Evolutionary conservation across 2,329 filamentous ascomycete genomes (phyloP).

Genomic region (Gaeumannomyces tritici): DNA sequence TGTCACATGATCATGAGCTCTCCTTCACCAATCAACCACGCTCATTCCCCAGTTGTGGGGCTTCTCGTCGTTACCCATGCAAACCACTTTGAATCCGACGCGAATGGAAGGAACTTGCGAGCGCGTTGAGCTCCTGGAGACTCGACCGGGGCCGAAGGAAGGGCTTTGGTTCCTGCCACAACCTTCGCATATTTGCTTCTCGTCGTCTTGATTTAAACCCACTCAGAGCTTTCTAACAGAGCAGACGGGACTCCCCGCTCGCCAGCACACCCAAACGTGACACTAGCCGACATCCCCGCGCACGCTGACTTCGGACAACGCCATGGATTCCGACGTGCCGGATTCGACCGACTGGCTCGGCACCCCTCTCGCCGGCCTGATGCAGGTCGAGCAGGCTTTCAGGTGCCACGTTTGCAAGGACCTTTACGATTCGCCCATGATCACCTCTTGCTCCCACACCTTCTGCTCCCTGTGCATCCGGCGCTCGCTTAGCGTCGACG

Average conservation of each 20-base stretch:
- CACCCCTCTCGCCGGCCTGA: constrained; percentile 57
- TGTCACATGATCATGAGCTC: background rate
- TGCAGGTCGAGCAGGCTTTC: constrained; percentile 70
- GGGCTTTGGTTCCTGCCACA: too few species aligned
- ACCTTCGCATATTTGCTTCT: background rate
- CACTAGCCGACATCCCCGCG: too few species aligned
- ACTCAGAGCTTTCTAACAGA: background rate
- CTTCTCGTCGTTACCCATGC: background rate
- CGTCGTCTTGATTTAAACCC: background rate
- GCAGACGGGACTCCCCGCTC: too few species aligned
- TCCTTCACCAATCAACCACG: background rate
- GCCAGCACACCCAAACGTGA: too few species aligned
- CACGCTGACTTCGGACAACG: background rate
- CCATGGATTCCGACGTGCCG: constrained; percentile 33
- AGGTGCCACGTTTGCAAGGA: constrained; percentile 98
- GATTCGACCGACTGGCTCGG: constrained; percentile 81
- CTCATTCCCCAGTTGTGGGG: background rate
- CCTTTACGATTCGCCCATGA: constrained; percentile 88
- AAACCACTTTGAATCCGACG: background rate
- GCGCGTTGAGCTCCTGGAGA: background rate
- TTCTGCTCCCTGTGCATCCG: constrained; percentile 97
- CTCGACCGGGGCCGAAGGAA: background rate
- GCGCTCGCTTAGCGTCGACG: constrained; percentile 69
- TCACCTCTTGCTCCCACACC: constrained; percentile 89
- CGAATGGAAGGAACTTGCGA: background rate